A percentile compares a stretch with the other conserved stretches of the same genome.
Conservation (phyloP, 306 rosid genomes). For the Acmispon strigosus region DNA sequence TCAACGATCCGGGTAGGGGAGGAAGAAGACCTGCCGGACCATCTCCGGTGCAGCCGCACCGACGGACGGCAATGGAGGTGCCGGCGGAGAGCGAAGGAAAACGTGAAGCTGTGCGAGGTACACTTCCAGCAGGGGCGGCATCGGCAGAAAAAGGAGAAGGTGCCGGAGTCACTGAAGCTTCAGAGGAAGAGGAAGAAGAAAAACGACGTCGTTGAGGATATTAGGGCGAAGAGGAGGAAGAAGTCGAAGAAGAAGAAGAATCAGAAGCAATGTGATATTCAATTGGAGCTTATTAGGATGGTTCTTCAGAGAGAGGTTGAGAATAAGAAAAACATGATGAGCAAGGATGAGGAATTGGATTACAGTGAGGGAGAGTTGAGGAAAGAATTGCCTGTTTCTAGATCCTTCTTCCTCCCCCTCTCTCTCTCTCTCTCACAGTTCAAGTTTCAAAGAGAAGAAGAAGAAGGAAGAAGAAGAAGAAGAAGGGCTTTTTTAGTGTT, state of each 20-base stretch:
- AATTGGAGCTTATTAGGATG: conserved; percentile 84
- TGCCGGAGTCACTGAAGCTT: conserved; percentile 82
- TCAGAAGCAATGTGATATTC: conserved; percentile 49
- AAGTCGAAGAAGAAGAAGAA: conserved; percentile 45
- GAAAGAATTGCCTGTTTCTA: conserved; percentile 83
- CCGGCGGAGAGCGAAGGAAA: conserved; percentile 64
- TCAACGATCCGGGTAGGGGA: conserved; percentile 19
- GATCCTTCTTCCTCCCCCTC: too few relatives aligned
- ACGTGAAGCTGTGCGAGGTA: conserved; percentile 86
- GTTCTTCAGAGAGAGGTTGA: conserved; percentile 77
- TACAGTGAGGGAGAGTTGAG: conserved; percentile 45
- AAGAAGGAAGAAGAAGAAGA: too few relatives aligned
- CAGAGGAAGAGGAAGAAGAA: conserved; percentile 43
- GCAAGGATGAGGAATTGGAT: conserved; percentile 29
- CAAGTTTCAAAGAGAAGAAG: too few relatives aligned
- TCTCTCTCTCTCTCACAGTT: too few relatives aligned
- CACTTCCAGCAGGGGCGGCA: conserved; percentile 83
- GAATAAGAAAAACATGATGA: conserved; percentile 31
- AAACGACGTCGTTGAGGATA: conserved; percentile 28
- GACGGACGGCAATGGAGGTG: conserved; percentile 99
- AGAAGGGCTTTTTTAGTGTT: too few relatives aligned
- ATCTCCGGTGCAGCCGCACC: conserved; percentile 79
- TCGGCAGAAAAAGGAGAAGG: conserved; percentile 75
- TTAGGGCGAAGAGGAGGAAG: too few relatives aligned
- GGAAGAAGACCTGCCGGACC: conserved; percentile 54